A percentile compares a stretch with the other conserved stretches of the same genome.
Conservation (phyloP, 352 stramenopile species). For the Phytophthora ohioensis region DNA sequence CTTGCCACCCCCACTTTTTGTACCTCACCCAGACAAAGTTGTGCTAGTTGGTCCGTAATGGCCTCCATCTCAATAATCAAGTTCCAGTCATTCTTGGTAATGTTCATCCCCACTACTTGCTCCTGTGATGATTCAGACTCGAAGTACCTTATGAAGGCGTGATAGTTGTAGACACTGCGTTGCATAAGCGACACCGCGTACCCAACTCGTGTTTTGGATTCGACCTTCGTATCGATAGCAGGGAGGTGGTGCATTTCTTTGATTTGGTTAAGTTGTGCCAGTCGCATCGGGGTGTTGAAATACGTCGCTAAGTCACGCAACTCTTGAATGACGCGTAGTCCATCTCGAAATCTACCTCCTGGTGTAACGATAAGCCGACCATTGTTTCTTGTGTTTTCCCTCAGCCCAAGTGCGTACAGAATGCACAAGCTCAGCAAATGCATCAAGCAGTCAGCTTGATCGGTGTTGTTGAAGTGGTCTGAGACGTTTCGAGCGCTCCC, state of each 20-base stretch:
- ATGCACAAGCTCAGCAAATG: conserved; percentile 13
- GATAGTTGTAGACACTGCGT: conserved; percentile 10
- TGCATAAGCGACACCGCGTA: conserved; percentile 12
- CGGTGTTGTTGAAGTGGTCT: conserved; percentile 9
- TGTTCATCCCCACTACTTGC: not conserved
- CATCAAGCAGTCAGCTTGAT: conserved; percentile 20
- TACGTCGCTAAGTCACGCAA: conserved; percentile 5
- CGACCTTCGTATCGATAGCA: not conserved
- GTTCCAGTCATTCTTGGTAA: not conserved
- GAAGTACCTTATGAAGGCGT: conserved; percentile 13
- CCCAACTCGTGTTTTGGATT: conserved; percentile 7
- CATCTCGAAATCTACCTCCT: not conserved
- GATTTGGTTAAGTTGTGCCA: conserved; percentile 3
- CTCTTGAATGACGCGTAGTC: conserved; percentile 7
- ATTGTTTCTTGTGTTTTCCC: conserved; percentile 11
- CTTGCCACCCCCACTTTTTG: conserved; percentile 16
- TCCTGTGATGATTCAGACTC: not conserved
- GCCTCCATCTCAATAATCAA: conserved; percentile 19
- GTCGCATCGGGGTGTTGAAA: not conserved
- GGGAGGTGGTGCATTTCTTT: conserved; percentile 10
- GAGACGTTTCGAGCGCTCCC: conserved; percentile 1
- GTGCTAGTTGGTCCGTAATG: conserved; percentile 16
- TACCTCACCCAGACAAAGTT: conserved; percentile 20
- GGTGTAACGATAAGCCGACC: not conserved
- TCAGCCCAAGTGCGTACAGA: conserved; percentile 6